Evolutionary conservation across 2,329 filamentous ascomycete genomes (phyloP).

Genomic region (Sclerotinia sclerotiorum): DNA sequence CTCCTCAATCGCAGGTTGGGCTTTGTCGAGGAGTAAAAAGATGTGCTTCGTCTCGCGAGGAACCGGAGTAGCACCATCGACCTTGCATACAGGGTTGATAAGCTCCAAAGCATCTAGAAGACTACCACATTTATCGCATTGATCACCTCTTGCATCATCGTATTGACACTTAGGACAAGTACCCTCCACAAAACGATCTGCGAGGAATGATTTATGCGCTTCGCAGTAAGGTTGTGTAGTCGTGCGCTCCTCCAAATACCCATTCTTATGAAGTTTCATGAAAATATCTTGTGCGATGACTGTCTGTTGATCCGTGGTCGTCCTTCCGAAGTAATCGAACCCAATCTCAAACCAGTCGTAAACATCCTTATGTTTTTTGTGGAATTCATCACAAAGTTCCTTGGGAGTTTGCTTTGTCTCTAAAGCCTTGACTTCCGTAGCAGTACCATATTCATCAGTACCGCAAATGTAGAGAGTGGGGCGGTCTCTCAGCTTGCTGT

Average conservation of each 20-base stretch:
- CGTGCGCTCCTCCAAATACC: constrained; percentile 80
- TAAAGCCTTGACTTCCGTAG: constrained; percentile 92
- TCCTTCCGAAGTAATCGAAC: constrained; percentile 94
- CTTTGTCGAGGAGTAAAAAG: constrained; percentile 81
- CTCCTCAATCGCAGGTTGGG: constrained; percentile 72
- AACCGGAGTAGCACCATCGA: constrained; percentile 80
- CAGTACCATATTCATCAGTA: constrained; percentile 92
- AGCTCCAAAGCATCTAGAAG: constrained; percentile 61
- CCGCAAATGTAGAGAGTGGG: constrained; percentile 85
- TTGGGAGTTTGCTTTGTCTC: constrained; percentile 81
- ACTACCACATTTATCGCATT: constrained; percentile 72
- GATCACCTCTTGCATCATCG: constrained; percentile 69
- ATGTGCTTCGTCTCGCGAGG: constrained; percentile 84
- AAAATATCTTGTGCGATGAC: constrained; percentile 94
- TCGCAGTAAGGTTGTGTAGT: constrained; percentile 92
- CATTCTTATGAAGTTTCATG: constrained; percentile 80
- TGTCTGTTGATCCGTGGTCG: constrained; percentile 84
- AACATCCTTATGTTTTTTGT: constrained; percentile 82
- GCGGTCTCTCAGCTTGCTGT: constrained; percentile 75
- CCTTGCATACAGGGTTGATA: constrained; percentile 86
- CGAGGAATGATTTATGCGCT: constrained; percentile 71
- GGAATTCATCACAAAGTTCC: constrained; percentile 89
- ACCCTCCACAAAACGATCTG: constrained; percentile 83
- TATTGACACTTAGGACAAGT: constrained; percentile 74
- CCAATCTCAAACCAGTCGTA: constrained; percentile 96